Evolutionary conservation across 129 eudicot species (phyloP), one percentile per base, ranked within the genome.

Genomic region (Chrysanthemum lavandulifolium): DNA sequence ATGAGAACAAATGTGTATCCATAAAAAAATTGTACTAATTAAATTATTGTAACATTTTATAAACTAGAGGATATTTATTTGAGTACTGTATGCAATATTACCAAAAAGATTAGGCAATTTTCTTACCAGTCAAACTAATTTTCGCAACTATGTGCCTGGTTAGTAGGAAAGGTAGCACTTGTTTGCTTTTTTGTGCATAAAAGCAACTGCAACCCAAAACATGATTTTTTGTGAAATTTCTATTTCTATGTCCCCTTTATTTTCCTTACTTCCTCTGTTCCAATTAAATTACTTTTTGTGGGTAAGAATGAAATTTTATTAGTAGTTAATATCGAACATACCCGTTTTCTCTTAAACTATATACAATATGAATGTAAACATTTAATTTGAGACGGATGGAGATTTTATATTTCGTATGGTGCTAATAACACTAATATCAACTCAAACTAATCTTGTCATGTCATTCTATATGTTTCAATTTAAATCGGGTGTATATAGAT

Each of bases 141-240:
- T 61, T n/a, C 66, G 14, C 50, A 33, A 64, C 69, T 36, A 64
- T 10, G 3, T 63, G 33, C 48, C n/a, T 1, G 55, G 71, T 45
- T 43, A 66, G 55, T 66, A 66, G 48, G 71, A 66, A 43, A 33
- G 10, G 71, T 16, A 16, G 18, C 40, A 10, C 65, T 60, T 59
- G 12, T 10, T 58, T 58, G 14, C 63, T 58, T 58, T 58, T 58
- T 6, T 58, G 14, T 18, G 63, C 13, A 58, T 19, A 19, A 59
- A 21, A 21, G 64, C 64, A 59, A 21, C 0, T 59, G 16, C 36
- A 59, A 19, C 63, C 63, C 0, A 8, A 58, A 21, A 19, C 13
- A 19, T 19, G 8, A 21, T 23, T 14, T 2, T 21, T 9, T 58
- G 2, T 21, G 8, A 8, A 2, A 16, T 55, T 55, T 55, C 25